phyloP scores from a whole-genome alignment of 1,284 basidiomycete genomes.

The Leccinum insigne region DNA sequence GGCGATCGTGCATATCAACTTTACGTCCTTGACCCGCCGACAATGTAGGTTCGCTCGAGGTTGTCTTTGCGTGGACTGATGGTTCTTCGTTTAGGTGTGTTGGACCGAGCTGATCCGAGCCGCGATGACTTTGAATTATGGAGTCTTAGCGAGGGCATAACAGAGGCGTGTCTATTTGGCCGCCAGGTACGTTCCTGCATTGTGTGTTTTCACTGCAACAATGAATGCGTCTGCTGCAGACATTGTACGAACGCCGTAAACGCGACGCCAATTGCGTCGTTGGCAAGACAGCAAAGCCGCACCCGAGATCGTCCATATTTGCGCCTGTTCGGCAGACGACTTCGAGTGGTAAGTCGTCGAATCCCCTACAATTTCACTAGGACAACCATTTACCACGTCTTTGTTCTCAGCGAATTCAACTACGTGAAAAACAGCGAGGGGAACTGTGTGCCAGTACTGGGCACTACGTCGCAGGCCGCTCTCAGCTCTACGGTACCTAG shows the following conservation, averaged over 20 bases:
- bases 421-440: slow-evolving; percentile 55
- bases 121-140: slow-evolving; percentile 94
- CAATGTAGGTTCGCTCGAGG: slow-evolving; percentile 58
- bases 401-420: slow-evolving; percentile 66
- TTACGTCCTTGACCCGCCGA: slow-evolving; percentile 71
- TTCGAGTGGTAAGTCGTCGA: slow-evolving; percentile 83
- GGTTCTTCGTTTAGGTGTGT: slow-evolving; percentile 49
- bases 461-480: slow-evolving; percentile 40
- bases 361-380: not conserved
- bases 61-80: slow-evolving; percentile 1
- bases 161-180: slow-evolving; percentile 76
- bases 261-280: slow-evolving; percentile 82
- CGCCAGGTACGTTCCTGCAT: slow-evolving; percentile 54
- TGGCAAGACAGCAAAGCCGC: slow-evolving; percentile 61
- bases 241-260: slow-evolving; percentile 83
- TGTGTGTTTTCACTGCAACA: not conserved
- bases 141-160: slow-evolving; percentile 91
- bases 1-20: slow-evolving; percentile 88
- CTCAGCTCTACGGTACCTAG: not conserved
- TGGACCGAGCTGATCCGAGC: slow-evolving; percentile 69
- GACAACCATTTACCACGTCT: not conserved
- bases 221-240: slow-evolving; percentile 43
- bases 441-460: slow-evolving; percentile 74
- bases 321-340: slow-evolving; percentile 71
- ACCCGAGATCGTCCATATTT: slow-evolving; percentile 65